A percentile compares a stretch with the other conserved stretches of the same genome.
Evolutionary conservation across 2,329 filamentous ascomycete genomes (phyloP).

Genomic region (Aspergillaceae sp.): DNA sequence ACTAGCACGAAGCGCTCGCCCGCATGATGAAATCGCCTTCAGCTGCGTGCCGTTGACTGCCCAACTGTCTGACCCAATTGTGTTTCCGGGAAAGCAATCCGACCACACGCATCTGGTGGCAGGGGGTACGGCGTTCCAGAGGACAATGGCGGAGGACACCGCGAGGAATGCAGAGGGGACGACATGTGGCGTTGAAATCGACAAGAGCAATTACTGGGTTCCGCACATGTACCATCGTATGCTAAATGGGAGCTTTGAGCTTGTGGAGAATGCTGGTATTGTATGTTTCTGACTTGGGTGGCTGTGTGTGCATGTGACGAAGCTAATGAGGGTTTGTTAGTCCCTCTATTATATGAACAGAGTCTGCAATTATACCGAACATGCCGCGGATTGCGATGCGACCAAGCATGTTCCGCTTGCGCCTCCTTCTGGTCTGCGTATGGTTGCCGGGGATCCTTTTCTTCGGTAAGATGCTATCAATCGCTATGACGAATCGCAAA

Average conservation of each 20-base stretch:
- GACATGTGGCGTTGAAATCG: slow-evolving; percentile 59
- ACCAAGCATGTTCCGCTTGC: slow-evolving; percentile 6
- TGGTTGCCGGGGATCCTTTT: slow-evolving; percentile 13
- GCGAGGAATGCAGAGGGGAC: slow-evolving; percentile 31
- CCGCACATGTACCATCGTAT: slow-evolving; percentile 56
- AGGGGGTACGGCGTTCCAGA: slow-evolving; percentile 60
- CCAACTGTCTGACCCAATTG: slow-evolving; percentile 53
- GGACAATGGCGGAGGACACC: slow-evolving; percentile 52
- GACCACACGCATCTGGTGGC: slow-evolving; percentile 62
- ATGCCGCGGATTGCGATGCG: slow-evolving; percentile 6
- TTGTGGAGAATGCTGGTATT: slow-evolving; percentile 11
- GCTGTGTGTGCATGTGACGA: not conserved
- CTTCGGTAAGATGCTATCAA: slow-evolving; percentile 7
- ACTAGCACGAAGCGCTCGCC: not conserved
- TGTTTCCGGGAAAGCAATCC: slow-evolving; percentile 51
- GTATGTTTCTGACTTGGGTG: slow-evolving; percentile 2
- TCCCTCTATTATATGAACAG: slow-evolving; percentile 15
- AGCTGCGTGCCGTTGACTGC: slow-evolving; percentile 21
- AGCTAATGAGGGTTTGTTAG: slow-evolving; percentile 2
- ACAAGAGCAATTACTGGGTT: slow-evolving; percentile 71
- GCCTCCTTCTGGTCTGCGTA: slow-evolving; percentile 15
- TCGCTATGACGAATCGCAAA: not conserved
- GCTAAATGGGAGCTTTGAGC: slow-evolving; percentile 9
- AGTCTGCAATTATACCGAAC: slow-evolving; percentile 12
- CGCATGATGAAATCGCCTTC: slow-evolving; percentile 13